Conservation (phyloP, 163 green algal genomes). For the Picocystis sp. region DNA sequence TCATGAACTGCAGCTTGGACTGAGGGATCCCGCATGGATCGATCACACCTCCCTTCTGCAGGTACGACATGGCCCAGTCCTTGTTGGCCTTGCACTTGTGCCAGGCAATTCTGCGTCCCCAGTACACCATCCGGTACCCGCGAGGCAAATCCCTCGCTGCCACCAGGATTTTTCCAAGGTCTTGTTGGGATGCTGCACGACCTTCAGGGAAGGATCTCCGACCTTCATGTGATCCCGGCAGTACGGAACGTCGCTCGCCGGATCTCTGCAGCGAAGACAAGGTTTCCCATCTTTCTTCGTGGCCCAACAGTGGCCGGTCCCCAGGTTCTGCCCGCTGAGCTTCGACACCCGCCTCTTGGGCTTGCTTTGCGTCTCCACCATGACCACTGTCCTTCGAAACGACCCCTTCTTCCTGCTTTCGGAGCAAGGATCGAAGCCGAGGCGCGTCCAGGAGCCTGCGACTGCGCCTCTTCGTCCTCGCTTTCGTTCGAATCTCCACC, state of each 20-base stretch:
- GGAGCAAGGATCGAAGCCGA: no score
- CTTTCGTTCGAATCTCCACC: no score
- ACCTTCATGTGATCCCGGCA: conserved; percentile 2
- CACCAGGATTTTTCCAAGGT: conserved; percentile 9
- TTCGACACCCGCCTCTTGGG: conserved; percentile 5
- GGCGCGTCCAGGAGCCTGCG: no score
- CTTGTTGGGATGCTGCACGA: conserved; percentile 6
- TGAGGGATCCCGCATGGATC: conserved; percentile 7
- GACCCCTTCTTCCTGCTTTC: no score
- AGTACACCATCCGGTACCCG: conserved; percentile 14
- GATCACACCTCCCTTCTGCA: conserved; percentile 12
- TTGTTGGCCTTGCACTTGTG: background rate
- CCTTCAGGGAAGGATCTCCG: conserved; percentile 10
- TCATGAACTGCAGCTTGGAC: conserved; percentile 13
- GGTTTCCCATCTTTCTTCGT: background rate
- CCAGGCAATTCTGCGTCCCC: conserved; percentile 7
- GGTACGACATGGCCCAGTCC: conserved; percentile 13
- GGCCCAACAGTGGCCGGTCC: conserved; percentile 1
- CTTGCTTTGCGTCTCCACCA: no score
- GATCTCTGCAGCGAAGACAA: background rate
- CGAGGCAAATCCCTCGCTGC: conserved; percentile 11
- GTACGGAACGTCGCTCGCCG: conserved; percentile 1
- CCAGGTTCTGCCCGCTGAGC: conserved; percentile 1
- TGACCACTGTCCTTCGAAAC: no score
- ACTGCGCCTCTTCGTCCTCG: no score